Evolutionary conservation across 164 flowering plant genomes (phyloP).

Genomic region (Vitis labrusca): DNA sequence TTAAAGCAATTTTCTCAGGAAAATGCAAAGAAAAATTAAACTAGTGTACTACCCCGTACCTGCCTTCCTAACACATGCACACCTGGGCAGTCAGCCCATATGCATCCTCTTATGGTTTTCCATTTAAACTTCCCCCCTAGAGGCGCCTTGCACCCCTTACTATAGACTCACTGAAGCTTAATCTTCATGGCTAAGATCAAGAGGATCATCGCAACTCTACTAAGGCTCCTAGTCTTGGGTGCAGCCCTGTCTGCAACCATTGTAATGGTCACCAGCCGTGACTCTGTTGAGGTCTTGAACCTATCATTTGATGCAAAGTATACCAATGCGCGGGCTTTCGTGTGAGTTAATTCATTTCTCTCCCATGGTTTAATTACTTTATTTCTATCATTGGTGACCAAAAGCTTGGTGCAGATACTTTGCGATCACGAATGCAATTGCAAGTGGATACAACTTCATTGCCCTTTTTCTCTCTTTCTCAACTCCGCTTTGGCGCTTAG

Average conservation of each 20-base stretch:
- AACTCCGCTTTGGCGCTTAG: slow-evolving; percentile 35
- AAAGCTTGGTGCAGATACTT: slow-evolving; percentile 48
- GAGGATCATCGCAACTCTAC: slow-evolving; percentile 23
- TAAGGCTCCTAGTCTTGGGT: slow-evolving; percentile 66
- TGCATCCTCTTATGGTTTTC: too few species aligned
- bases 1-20: too few species aligned
- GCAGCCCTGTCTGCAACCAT: slow-evolving; percentile 48
- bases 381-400: neutral
- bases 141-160: too few species aligned
- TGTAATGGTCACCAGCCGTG: slow-evolving; percentile 60
- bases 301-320: slow-evolving; percentile 52
- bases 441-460: slow-evolving; percentile 39
- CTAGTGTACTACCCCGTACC: too few species aligned
- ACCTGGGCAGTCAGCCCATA: too few species aligned
- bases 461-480: slow-evolving; percentile 45
- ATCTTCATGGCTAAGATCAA: slow-evolving; percentile 9
- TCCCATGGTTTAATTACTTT: neutral
- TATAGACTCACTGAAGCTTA: too few species aligned
- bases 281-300: slow-evolving; percentile 37
- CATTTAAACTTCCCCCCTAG: too few species aligned
- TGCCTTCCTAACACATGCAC: too few species aligned
- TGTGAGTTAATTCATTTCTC: slow-evolving; percentile 32
- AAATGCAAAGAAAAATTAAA: neutral
- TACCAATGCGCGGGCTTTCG: slow-evolving; percentile 52
- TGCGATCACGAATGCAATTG: slow-evolving; percentile 58